Evolutionary conservation across 768 basidiomycete genomes (phyloP), one percentile per base, ranked within the genome.

Genomic region (Hydnomerulius pinastri): DNA sequence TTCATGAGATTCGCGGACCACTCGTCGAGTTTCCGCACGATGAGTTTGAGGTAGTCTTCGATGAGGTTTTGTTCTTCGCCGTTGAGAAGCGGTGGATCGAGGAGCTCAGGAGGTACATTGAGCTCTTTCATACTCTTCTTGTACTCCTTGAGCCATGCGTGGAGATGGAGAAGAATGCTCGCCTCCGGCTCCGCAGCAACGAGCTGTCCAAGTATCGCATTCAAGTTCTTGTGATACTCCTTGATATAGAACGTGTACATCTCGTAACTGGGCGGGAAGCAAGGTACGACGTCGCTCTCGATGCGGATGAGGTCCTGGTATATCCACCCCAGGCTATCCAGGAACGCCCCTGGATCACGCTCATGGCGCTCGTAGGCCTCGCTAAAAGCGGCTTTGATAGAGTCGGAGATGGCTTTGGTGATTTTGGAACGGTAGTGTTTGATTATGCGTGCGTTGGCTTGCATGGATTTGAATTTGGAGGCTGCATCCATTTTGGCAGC

Each of bases 71-170:
- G 92, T 63, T 96, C 93, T 66, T 94, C 93, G 50, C 97, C 96
- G 51, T 93, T 94, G 28, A 99, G 77, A n/a, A 98, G 74, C 0
- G 95, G 85, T 0, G 96, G 97, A 46, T 92, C 84, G 27, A 97
- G 74, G 43, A 90, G 80, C 35, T 92, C 92, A 0, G 83, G 73
- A 0, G 92, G 79, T 21, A 98, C 78, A 39, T 86, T 83, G 43
- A 98, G 83, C 61, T 98, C 94, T 69, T 92, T 92, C 94, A 98
- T 98, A 62, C 83, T 90, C 64, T 83, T 81, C 72, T 89, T 87
- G 75, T 98, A 98, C 64, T 98, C 90, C 71, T 98, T 98, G 44
- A 97, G 78, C 93, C 94, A 98, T 5, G 87, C 90, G 57, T 92
- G 90, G 23, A 99, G 79, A 20, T 83, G 79, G 3, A 99, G 81